These are phyloP conservation scores for Mortierella sp. DNA, from an alignment of 371 early-diverging fungal species.

Conservation along the genomic window DNA sequence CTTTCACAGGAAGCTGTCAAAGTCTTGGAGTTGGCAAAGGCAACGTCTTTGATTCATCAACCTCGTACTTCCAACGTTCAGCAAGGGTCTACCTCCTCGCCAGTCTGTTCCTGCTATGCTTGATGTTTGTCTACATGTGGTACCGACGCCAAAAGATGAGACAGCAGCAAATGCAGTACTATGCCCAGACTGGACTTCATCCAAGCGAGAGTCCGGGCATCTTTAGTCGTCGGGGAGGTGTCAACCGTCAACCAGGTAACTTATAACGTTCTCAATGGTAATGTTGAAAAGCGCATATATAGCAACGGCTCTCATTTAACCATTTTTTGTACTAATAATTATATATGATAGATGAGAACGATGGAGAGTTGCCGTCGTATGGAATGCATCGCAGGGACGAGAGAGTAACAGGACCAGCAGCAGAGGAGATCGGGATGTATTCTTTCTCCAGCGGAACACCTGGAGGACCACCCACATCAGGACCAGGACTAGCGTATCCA, in stretches of 20 bases:
- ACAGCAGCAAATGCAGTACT: conserved; percentile 12
- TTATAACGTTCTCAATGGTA: background rate
- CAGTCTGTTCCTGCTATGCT: conserved; percentile 17
- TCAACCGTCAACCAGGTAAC: conserved; percentile 51
- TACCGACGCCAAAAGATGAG: conserved; percentile 30
- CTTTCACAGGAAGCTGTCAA: conserved; percentile 9
- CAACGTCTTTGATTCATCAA: background rate
- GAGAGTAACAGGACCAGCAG: conserved; percentile 33
- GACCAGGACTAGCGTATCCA: conserved; percentile 5
- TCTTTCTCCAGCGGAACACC: conserved; percentile 24
- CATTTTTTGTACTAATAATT: conserved; percentile 3
- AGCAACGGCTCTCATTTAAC: background rate
- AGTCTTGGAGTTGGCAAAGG: conserved; percentile 8
- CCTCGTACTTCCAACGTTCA: background rate
- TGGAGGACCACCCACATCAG: background rate
- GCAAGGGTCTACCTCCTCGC: conserved; percentile 33
- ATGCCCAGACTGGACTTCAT: background rate
- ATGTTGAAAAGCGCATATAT: background rate
- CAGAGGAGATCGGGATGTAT: conserved; percentile 56
- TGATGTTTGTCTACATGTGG: conserved; percentile 34
- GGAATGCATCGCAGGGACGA: conserved; percentile 51
- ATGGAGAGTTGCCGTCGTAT: conserved; percentile 49
- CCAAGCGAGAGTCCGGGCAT: background rate
- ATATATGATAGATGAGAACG: conserved; percentile 24
- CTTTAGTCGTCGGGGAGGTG: conserved; percentile 29